Conservation (phyloP, 2,329 filamentous ascomycete species). For the Macrophomina phaseolina region DNA sequence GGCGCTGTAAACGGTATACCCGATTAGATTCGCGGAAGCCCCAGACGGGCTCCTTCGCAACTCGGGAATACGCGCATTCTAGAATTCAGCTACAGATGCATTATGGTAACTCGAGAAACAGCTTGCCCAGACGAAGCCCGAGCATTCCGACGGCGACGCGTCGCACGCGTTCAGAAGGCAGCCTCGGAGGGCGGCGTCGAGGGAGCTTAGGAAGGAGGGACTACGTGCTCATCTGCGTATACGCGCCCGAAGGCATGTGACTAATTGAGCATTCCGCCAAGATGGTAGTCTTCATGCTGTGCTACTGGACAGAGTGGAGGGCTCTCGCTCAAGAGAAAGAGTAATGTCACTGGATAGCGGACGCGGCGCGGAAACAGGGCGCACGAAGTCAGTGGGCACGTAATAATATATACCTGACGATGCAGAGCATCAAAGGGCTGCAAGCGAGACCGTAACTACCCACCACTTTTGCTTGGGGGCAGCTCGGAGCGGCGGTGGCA, state of each 20-base stretch:
- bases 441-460: not conserved
- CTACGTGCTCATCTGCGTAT: not conserved
- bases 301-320: not conserved
- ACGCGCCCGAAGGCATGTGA: constrained; percentile 8
- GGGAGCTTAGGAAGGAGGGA: not conserved
- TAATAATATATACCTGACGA: constrained; percentile 20
- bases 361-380: not conserved
- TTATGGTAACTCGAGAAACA: not conserved
- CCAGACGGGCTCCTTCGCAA: too few relatives aligned
- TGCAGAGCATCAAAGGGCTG: not conserved
- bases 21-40: too few relatives aligned
- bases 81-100: too few relatives aligned
- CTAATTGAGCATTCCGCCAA: constrained; percentile 16
- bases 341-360: not conserved
- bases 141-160: constrained; percentile 19
- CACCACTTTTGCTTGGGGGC: constrained; percentile 9
- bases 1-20: too few relatives aligned
- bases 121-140: not conserved
- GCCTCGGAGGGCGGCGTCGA: not conserved
- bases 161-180: not conserved
- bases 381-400: not conserved
- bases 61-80: too few relatives aligned
- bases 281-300: constrained; percentile 19
- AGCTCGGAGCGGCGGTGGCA: constrained; percentile 13
- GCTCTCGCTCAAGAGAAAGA: not conserved